Base-by-base conservation (phyloP, 202 grass and related monocot genomes). In the Hordeum pubiflorum region DNA sequence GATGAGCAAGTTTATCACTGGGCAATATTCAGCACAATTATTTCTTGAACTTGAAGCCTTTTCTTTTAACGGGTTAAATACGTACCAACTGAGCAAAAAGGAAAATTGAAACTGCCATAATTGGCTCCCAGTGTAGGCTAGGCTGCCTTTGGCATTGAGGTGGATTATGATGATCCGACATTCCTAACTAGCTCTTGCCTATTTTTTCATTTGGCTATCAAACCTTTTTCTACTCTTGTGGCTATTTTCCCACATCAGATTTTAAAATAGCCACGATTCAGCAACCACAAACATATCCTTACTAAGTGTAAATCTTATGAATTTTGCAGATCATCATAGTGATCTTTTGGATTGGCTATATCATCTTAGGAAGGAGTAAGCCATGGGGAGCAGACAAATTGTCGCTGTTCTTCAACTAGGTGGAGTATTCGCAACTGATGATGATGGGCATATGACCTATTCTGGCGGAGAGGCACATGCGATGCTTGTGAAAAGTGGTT, bases 401-500 rank as follows among this genome's bases (percentile, higher is more conserved):
- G 68, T 94, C 59, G 84, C 86, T 37, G 86, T 94, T 55, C 90
- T 89, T 83, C 92, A 94, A 57, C 58, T 85, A 61, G 92, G 92
- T 7, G 92, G 92, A 31, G 92, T 83, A 62, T 94, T 94, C 70
- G 48, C 79, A 68, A 84, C 79, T 76, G 84, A 89, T 56, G 90
- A 61, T 69, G 84, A 94, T 64, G 89, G 92, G 48, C 75, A 69
- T 65, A 85, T 94, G 85, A 63, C 81, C 41, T 91, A 91, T 82
- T 87, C 81, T 65, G 92, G 89, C 12, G 92, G 92, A 72, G 92
- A 94, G 77, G 92, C 92, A 10, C 92, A 94, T 56, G 92, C 92
- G 58, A 86, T 94, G 68, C 89, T 87, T 75, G 86, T 94, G 63
- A 87, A 91, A 29, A 79, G 78, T 73, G 69, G 76, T 62, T 89